A percentile compares a stretch with the other conserved stretches of the same genome.
Conservation (phyloP, 352 stramenopile species). For the Phytopythium mirpurense region DNA sequence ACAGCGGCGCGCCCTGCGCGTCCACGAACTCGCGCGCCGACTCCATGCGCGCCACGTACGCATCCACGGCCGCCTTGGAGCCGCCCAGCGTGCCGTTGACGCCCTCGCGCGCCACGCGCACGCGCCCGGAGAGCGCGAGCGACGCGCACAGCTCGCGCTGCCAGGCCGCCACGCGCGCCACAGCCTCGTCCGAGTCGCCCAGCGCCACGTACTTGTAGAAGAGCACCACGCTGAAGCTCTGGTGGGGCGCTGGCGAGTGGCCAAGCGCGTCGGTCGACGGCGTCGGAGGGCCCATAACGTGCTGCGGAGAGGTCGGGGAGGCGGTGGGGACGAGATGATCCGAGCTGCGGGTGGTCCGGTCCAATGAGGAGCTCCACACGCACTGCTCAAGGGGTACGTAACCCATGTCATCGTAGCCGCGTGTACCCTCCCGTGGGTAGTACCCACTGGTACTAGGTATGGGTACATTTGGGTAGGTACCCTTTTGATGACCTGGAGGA, state of each 20-base stretch:
- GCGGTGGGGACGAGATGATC: not conserved
- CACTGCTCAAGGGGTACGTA: too few relatives aligned
- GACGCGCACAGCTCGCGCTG: slow-evolving; percentile 48
- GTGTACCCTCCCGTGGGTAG: too few relatives aligned
- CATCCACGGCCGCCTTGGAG: slow-evolving; percentile 25
- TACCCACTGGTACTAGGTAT: too few relatives aligned
- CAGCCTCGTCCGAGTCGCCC: slow-evolving; percentile 30
- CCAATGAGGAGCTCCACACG: too few relatives aligned
- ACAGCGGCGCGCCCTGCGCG: slow-evolving; percentile 7
- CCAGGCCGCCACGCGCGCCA: slow-evolving; percentile 24
- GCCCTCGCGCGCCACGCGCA: slow-evolving; percentile 77
- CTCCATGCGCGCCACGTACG: slow-evolving; percentile 64
- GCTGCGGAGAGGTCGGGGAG: not conserved
- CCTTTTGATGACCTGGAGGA: too few relatives aligned
- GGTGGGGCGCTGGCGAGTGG: too few relatives aligned
- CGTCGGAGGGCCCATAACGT: slow-evolving; percentile 3
- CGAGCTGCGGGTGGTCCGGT: too few relatives aligned
- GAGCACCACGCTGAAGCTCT: slow-evolving; percentile 43
- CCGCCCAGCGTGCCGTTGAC: slow-evolving; percentile 85
- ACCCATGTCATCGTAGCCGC: too few relatives aligned
- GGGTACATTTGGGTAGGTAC: too few relatives aligned
- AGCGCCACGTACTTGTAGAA: slow-evolving; percentile 84
- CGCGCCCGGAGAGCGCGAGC: slow-evolving; percentile 57
- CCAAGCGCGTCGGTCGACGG: not conserved
- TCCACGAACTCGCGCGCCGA: slow-evolving; percentile 14